Evolutionary conservation across 176 grass and related monocot genomes (phyloP), one percentile per base, ranked within the genome.

Genomic region (Panicum miliaceum): DNA sequence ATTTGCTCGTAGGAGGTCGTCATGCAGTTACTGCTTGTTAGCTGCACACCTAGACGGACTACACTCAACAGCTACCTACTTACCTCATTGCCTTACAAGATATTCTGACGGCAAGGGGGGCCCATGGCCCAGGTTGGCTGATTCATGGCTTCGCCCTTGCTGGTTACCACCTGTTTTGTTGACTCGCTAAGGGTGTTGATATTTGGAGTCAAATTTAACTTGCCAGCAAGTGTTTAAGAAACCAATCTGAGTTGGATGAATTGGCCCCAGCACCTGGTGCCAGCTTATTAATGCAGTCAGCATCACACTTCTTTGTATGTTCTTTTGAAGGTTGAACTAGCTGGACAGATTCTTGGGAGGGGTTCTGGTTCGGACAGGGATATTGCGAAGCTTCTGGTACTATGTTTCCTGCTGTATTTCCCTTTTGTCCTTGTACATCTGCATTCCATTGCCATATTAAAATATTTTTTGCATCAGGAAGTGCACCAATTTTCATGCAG

Each of bases 361-460:
- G 91, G 91, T 9, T 26, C 83, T 90, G 88, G 78, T 88, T 85
- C 78, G 7, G 87, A 84, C 78, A 86, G 51, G 82, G 91, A 93
- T 68, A 71, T 79, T 27, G 88, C 88, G 5, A 90, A 90, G 85
- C 91, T 93, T 90, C 78, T 90, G 91, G 91, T 93, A 78, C 34
- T 50, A 62, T 86, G 26, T 62, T 81, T 72, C 71, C 25, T 56
- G 46, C 12, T 85, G 32, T 73, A n/a, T n/a, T n/a, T 16, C 29
- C 32, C 59, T 84, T 69, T 80, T 51, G 43, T 57, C 22, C 71
- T n/a, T 82, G 29, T 71, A 61, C 77, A 32, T 62, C 4, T 63
- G 29, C 32, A 40, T 86, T 27, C 37, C 7, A 32, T 82, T 86
- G 56, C 14, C 7, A 4, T 37, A 23, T 60, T 75, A 75, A 85